Conservation (phyloP, 441 rosid genomes). For the Eruca vesicaria region DNA sequence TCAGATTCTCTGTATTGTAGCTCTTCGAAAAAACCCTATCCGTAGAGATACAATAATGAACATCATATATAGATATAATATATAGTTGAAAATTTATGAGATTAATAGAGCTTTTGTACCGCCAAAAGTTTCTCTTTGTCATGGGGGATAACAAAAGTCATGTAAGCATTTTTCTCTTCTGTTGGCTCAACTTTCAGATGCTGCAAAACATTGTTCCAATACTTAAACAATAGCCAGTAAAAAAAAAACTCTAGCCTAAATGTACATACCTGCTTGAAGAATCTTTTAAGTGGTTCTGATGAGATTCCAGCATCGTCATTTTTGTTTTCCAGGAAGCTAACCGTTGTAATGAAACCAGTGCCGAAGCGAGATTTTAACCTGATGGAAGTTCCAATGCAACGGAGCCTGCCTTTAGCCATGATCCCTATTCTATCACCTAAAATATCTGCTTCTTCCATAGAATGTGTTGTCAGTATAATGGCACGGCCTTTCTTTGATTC, state of each 20-base stretch:
- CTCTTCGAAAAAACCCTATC: slow-evolving; percentile 49
- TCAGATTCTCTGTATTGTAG: slow-evolving; percentile 62
- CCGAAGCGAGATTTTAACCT: slow-evolving; percentile 86
- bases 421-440: slow-evolving; percentile 89
- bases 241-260: not conserved
- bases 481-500: slow-evolving; percentile 80
- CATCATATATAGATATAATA: not conserved
- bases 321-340: slow-evolving; percentile 62
- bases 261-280: slow-evolving; percentile 59
- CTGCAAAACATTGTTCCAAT: slow-evolving; percentile 38
- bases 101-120: slow-evolving; percentile 37
- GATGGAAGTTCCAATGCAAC: slow-evolving; percentile 84
- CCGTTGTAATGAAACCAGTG: slow-evolving; percentile 74
- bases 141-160: slow-evolving; percentile 85
- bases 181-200: slow-evolving; percentile 57
- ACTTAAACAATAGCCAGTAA: not conserved
- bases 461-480: slow-evolving; percentile 87
- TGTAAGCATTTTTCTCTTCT: slow-evolving; percentile 73
- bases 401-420: slow-evolving; percentile 96
- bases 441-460: slow-evolving; percentile 96
- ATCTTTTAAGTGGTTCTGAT: slow-evolving; percentile 58
- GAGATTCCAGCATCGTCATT: slow-evolving; percentile 25
- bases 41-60: not conserved
- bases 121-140: slow-evolving; percentile 64
- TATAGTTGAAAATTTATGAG: not conserved